These are phyloP conservation scores for Xylaria venustula DNA, from an alignment of 495 filamentous ascomycete species.

Conservation along the genomic window DNA sequence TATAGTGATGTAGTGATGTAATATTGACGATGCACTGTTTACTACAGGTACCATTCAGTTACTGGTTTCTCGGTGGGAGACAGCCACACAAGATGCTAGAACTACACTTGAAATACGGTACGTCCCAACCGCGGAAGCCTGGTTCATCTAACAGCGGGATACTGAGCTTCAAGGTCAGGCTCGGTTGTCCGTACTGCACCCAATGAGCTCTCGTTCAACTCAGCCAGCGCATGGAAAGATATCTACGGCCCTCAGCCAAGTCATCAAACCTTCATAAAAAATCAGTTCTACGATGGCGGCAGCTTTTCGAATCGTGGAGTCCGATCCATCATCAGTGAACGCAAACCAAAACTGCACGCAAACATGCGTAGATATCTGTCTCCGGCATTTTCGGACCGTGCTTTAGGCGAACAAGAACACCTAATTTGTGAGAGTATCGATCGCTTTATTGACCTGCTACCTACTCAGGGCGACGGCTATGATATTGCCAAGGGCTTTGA, in stretches of 20 bases:
- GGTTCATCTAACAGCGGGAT: background rate
- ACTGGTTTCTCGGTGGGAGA: constrained; percentile 12
- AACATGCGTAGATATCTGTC: constrained; percentile 44
- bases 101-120: constrained; percentile 28
- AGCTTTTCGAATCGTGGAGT: constrained; percentile 4
- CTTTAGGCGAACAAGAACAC: constrained; percentile 46
- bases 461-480: background rate
- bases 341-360: constrained; percentile 39
- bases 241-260: constrained; percentile 45
- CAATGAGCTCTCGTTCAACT: constrained; percentile 51
- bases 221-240: constrained; percentile 47
- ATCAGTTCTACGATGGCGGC: constrained; percentile 30
- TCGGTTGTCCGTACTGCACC: constrained; percentile 51
- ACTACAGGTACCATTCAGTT: constrained; percentile 11
- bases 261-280: constrained; percentile 28
- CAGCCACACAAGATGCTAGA: constrained; percentile 17
- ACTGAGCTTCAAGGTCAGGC: background rate
- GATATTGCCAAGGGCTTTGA: constrained; percentile 11
- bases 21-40: no score
- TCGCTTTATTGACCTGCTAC: constrained; percentile 39
- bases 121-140: background rate
- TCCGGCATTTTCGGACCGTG: constrained; percentile 51
- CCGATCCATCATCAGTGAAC: constrained; percentile 26
- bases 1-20: no score
- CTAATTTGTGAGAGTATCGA: constrained; percentile 42